Conservation (phyloP, 2,329 filamentous ascomycete species). For the Ploettnerulaceae sp. region DNA sequence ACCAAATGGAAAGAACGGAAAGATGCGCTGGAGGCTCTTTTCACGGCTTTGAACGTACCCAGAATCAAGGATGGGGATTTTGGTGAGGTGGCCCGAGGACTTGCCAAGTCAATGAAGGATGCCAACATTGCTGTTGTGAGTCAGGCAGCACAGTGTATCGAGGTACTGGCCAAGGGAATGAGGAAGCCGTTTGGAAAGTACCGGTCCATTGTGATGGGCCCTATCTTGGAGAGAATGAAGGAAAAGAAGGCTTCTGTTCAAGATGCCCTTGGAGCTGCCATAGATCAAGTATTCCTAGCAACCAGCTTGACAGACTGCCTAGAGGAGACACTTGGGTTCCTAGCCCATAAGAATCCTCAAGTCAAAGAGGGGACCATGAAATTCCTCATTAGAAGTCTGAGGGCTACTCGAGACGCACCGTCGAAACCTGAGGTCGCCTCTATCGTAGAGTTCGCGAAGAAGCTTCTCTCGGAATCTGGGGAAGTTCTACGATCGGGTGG, state of each 20-base stretch:
- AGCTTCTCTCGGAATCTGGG: constrained; percentile 82
- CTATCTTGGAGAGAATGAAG: constrained; percentile 92
- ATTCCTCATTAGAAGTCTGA: constrained; percentile 84
- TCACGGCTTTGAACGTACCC: constrained; percentile 72
- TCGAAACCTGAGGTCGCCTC: constrained; percentile 75
- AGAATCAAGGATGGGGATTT: constrained; percentile 89
- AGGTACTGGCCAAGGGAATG: constrained; percentile 81
- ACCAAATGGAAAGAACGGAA: constrained; percentile 99
- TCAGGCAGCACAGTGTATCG: constrained; percentile 87
- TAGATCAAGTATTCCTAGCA: constrained; percentile 64
- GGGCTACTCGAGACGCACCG: constrained; percentile 78
- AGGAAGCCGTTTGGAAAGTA: constrained; percentile 76
- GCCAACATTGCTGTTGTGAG: constrained; percentile 94
- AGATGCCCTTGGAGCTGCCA: constrained; percentile 78
- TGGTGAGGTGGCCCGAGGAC: constrained; percentile 72
- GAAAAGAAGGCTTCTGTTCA: constrained; percentile 91
- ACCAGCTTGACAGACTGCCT: constrained; percentile 78
- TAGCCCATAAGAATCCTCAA: constrained; percentile 94
- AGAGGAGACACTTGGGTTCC: constrained; percentile 81
- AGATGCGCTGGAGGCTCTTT: constrained; percentile 81
- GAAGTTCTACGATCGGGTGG: constrained; percentile 82
- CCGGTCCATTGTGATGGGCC: constrained; percentile 71
- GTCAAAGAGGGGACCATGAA: constrained; percentile 94
- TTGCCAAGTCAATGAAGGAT: constrained; percentile 98
- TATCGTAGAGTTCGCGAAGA: constrained; percentile 85